phyloP scores from a whole-genome alignment of 495 filamentous ascomycete genomes.

The Baudoinia panamericana region DNA sequence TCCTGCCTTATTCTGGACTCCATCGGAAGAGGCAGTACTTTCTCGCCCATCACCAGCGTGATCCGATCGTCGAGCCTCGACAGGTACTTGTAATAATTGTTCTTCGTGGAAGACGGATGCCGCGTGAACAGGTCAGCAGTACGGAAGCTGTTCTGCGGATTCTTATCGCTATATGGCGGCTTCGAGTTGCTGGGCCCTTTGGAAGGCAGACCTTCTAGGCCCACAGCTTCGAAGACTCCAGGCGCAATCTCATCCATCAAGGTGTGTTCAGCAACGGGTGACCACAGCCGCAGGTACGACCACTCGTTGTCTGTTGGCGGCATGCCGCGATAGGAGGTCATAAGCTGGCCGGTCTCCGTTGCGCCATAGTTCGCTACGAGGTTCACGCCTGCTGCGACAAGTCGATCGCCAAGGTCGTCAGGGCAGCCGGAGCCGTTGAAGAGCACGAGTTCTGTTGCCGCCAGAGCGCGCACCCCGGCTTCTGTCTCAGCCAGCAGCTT shows the following conservation, averaged over 20 bases:
- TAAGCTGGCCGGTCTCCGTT: conserved; percentile 45
- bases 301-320: conserved; percentile 31
- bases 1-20: conserved; percentile 45
- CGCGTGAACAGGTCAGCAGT: conserved; percentile 51
- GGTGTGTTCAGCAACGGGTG: conserved; percentile 9
- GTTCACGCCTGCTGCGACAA: conserved; percentile 43
- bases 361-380: conserved; percentile 40
- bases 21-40: conserved; percentile 50
- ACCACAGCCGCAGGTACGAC: conserved; percentile 30
- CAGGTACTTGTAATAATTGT: conserved; percentile 51
- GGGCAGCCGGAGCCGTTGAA: conserved; percentile 20
- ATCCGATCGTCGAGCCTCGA: conserved; percentile 50
- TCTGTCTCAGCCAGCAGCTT: conserved; percentile 18
- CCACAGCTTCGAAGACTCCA: conserved; percentile 17
- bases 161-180: conserved; percentile 16
- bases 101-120: conserved; percentile 39
- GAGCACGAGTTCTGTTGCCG: conserved; percentile 9
- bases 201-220: conserved; percentile 33
- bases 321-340: conserved; percentile 38
- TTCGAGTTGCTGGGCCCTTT: conserved; percentile 38
- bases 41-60: conserved; percentile 55
- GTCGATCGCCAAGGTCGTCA: conserved; percentile 33
- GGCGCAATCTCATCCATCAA: conserved; percentile 19
- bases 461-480: conserved; percentile 13
- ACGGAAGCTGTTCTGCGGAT: conserved; percentile 39